A percentile compares a stretch with the other conserved stretches of the same genome.
These are phyloP conservation scores for Macrophomina tecta DNA, from an alignment of 2,329 filamentous ascomycete genomes.

Conservation along the genomic window DNA sequence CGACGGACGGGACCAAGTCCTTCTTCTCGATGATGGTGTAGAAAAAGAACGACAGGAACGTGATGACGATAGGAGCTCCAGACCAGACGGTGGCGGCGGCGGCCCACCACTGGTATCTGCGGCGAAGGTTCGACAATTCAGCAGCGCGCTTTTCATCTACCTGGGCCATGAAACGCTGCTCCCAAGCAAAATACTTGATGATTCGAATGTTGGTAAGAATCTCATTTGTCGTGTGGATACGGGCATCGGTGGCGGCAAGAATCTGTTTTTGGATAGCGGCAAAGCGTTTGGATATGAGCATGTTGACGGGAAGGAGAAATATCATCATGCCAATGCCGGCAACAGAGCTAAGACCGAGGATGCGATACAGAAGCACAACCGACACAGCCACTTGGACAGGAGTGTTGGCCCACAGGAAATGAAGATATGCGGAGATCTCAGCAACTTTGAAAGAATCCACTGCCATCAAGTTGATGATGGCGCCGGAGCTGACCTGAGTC, in stretches of 20 bases:
- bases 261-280: conserved; percentile 87
- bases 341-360: conserved; percentile 91
- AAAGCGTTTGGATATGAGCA: conserved; percentile 85
- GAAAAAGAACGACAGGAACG: conserved; percentile 92
- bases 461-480: conserved; percentile 99
- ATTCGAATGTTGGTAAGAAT: conserved; percentile 97
- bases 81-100: conserved; percentile 94
- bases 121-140: conserved; percentile 79
- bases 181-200: conserved; percentile 99
- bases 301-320: conserved; percentile 86
- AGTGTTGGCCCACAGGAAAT: conserved; percentile 92
- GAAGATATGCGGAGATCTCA: conserved; percentile 91
- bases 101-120: conserved; percentile 90
- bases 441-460: conserved; percentile 99
- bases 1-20: conserved; percentile 86
- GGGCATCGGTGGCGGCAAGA: conserved; percentile 89
- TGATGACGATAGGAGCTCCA: conserved; percentile 91
- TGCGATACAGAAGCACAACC: conserved; percentile 80
- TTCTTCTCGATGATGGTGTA: conserved; percentile 92
- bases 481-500: conserved; percentile 87
- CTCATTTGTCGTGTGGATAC: conserved; percentile 96
- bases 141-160: conserved; percentile 85
- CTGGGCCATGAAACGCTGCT: conserved; percentile 82
- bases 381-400: conserved; percentile 87
- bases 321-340: conserved; percentile 92